Percentiles rank a stretch among this genome's conserved stretches.
These are phyloP conservation scores for Penicillium desertorum DNA, from an alignment of 495 filamentous ascomycete genomes.

Conservation along the genomic window DNA sequence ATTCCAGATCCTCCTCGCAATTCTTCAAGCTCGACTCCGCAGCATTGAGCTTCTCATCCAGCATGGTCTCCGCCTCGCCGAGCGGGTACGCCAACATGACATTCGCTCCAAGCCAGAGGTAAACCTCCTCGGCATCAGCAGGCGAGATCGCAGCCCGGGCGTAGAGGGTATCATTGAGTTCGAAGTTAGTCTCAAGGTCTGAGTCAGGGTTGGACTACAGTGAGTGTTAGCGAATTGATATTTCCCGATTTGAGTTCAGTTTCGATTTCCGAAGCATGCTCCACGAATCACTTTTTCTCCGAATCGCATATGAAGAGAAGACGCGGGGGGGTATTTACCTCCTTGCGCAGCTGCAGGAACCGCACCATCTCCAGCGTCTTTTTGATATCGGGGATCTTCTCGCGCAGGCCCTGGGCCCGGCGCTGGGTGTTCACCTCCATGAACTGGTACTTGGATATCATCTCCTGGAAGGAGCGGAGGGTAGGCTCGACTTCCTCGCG, in stretches of 20 bases:
- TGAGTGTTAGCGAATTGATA: background rate
- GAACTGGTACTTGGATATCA: conserved; percentile 99
- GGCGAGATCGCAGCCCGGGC: conserved; percentile 79
- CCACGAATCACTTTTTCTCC: background rate
- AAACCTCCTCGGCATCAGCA: conserved; percentile 89
- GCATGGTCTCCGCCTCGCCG: conserved; percentile 75
- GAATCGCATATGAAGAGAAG: no score
- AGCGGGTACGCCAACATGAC: conserved; percentile 97
- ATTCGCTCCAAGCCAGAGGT: conserved; percentile 95
- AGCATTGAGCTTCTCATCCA: conserved; percentile 73
- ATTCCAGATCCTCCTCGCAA: conserved; percentile 96
- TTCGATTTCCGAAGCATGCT: background rate
- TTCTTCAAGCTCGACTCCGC: conserved; percentile 76
- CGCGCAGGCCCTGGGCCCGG: conserved; percentile 76
- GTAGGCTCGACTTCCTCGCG: conserved; percentile 86
- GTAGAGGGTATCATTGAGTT: conserved; percentile 93
- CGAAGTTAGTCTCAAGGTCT: conserved; percentile 82
- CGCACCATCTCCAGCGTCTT: conserved; percentile 94
- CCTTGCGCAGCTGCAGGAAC: conserved; percentile 64
- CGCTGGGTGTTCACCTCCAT: conserved; percentile 94
- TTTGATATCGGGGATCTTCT: conserved; percentile 95
- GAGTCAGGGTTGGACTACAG: conserved; percentile 22
- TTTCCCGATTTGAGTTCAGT: background rate
- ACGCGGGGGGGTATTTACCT: conserved; percentile 20
- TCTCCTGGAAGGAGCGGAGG: conserved; percentile 92